These are phyloP conservation scores for Zygotorulaspora chibaensis DNA, from an alignment of 805 yeast genomes.

Conservation along the genomic window DNA sequence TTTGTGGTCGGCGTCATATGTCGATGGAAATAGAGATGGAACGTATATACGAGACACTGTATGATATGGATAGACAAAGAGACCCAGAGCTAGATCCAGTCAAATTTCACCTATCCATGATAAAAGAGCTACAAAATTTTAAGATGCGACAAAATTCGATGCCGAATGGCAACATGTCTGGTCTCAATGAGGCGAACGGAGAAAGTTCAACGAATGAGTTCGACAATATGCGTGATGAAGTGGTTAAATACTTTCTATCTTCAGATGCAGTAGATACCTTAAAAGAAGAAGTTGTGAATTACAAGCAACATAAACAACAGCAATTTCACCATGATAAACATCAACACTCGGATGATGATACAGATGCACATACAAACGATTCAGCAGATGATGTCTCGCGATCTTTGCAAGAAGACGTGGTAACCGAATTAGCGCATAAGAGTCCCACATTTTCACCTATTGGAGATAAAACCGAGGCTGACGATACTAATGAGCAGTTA, in stretches of 20 bases:
- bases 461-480: neutral
- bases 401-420: conserved; percentile 1
- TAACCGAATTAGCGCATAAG: neutral
- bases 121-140: conserved; percentile 32
- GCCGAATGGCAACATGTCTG: neutral
- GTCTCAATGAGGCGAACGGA: neutral
- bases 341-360: conserved; percentile 2
- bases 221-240: conserved; percentile 22
- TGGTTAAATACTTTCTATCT: conserved; percentile 23
- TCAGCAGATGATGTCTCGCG: conserved; percentile 3
- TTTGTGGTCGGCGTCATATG: conserved; percentile 69
- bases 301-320: conserved; percentile 29
- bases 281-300: conserved; percentile 34
- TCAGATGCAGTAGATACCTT: conserved; percentile 25
- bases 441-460: neutral
- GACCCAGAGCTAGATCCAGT: conserved; percentile 33
- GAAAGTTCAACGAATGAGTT: conserved; percentile 7
- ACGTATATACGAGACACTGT: conserved; percentile 64
- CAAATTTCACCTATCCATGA: conserved; percentile 32
- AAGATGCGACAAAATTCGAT: conserved; percentile 13
- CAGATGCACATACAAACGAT: neutral
- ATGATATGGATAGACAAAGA: conserved; percentile 43
- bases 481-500: conserved; percentile 14
- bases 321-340: conserved; percentile 10
- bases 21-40: conserved; percentile 76